phyloP scores from a whole-genome alignment of 2,329 filamentous ascomycete genomes.

The Canariomyces notabilis region DNA sequence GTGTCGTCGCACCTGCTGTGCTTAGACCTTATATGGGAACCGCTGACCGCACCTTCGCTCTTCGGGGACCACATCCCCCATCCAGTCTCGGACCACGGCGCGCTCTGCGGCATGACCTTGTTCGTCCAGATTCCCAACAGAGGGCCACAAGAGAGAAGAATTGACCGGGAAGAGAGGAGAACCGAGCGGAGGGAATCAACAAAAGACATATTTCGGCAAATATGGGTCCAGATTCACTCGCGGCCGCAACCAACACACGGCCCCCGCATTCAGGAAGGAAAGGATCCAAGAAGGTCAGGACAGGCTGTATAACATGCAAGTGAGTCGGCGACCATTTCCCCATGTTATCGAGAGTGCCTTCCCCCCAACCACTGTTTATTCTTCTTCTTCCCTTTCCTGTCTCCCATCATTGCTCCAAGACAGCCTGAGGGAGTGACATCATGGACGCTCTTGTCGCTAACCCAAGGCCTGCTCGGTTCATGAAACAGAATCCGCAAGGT shows the following conservation, averaged over 20 bases:
- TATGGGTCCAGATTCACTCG: slow-evolving; percentile 21
- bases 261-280: slow-evolving; percentile 29
- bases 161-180: not conserved
- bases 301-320: slow-evolving; percentile 53
- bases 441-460: slow-evolving; percentile 15
- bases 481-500: slow-evolving; percentile 45
- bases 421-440: no score
- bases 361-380: no score
- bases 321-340: slow-evolving; percentile 32
- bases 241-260: slow-evolving; percentile 11
- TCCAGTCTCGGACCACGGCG: not conserved
- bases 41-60: not conserved
- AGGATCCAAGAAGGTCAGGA: slow-evolving; percentile 43
- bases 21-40: slow-evolving; percentile 7
- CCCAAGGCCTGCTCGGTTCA: slow-evolving; percentile 5
- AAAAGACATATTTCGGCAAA: not conserved
- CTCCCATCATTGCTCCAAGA: not conserved
- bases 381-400: not conserved
- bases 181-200: not conserved
- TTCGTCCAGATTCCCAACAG: no score
- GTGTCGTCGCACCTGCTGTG: no score
- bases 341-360: no score
- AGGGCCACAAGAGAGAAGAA: no score
- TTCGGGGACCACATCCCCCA: not conserved
- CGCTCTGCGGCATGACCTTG: not conserved